Conservation (phyloP, 2,329 filamentous ascomycete species). For the Nigrograna mackinnonii region DNA sequence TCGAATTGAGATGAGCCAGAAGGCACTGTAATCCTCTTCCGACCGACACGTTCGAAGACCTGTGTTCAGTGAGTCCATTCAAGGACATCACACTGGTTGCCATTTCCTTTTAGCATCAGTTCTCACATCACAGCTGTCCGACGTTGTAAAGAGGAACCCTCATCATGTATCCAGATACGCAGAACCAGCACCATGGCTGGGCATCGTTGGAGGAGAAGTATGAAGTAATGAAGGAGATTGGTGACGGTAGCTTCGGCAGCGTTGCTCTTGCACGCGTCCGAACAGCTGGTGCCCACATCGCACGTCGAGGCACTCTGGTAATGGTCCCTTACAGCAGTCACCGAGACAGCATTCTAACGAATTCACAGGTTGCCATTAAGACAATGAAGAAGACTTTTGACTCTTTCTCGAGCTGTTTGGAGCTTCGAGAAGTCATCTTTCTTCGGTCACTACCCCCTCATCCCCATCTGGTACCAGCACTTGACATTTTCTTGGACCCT, state of each 20-base stretch:
- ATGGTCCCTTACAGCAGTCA: slow-evolving; percentile 43
- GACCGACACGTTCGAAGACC: slow-evolving; percentile 1
- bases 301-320: slow-evolving; percentile 90
- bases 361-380: slow-evolving; percentile 89
- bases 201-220: slow-evolving; percentile 87
- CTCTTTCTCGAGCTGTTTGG: slow-evolving; percentile 84
- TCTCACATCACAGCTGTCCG: not conserved
- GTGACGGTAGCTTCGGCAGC: slow-evolving; percentile 97
- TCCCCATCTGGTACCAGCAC: slow-evolving; percentile 89
- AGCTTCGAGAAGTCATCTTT: slow-evolving; percentile 96
- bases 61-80: slow-evolving; percentile 3
- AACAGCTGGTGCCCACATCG: slow-evolving; percentile 84
- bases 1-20: slow-evolving; percentile 39
- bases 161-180: slow-evolving; percentile 75
- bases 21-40: not conserved
- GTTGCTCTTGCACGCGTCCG: slow-evolving; percentile 90
- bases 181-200: slow-evolving; percentile 71
- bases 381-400: slow-evolving; percentile 99
- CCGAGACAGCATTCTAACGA: slow-evolving; percentile 20
- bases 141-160: slow-evolving; percentile 13
- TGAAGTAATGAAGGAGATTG: slow-evolving; percentile 96
- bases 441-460: slow-evolving; percentile 85
- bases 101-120: slow-evolving; percentile 2
- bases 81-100: not conserved
- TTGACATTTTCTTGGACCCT: slow-evolving; percentile 98